These are phyloP conservation scores for Chaetomium tenue DNA, from an alignment of 495 filamentous ascomycete genomes.

Conservation along the genomic window DNA sequence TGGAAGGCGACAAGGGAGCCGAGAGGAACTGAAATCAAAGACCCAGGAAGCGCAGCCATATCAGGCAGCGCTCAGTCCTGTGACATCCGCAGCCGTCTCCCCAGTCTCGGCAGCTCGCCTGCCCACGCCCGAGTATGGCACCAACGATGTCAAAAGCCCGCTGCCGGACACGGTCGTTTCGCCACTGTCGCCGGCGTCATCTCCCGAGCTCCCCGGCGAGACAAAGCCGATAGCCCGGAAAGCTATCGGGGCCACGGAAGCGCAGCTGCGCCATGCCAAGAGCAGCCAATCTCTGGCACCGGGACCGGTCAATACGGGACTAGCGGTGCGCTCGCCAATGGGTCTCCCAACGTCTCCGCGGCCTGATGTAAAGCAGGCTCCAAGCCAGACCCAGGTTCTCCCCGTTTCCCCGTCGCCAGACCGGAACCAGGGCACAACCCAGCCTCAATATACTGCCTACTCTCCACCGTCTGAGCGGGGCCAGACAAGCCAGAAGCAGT, in stretches of 20 bases:
- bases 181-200: constrained; percentile 35
- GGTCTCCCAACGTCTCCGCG: constrained; percentile 18
- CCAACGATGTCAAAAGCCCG: constrained; percentile 27
- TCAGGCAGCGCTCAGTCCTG: constrained; percentile 17
- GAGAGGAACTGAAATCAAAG: constrained; percentile 2
- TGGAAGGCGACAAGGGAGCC: constrained; percentile 15
- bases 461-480: constrained; percentile 3
- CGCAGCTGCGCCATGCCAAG: constrained; percentile 20
- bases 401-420: background rate
- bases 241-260: constrained; percentile 14
- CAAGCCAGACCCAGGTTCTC: background rate
- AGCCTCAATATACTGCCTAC: background rate
- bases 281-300: constrained; percentile 21
- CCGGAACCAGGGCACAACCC: background rate
- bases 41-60: constrained; percentile 9
- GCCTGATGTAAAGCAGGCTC: background rate
- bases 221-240: constrained; percentile 16
- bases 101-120: constrained; percentile 23
- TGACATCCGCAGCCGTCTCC: constrained; percentile 22
- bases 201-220: constrained; percentile 28
- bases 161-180: constrained; percentile 25
- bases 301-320: constrained; percentile 15
- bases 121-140: constrained; percentile 32
- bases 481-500: constrained; percentile 4
- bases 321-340: constrained; percentile 22